These are phyloP conservation scores for Cucumis hystrix DNA, from an alignment of 306 rosid genomes.

Conservation along the genomic window DNA sequence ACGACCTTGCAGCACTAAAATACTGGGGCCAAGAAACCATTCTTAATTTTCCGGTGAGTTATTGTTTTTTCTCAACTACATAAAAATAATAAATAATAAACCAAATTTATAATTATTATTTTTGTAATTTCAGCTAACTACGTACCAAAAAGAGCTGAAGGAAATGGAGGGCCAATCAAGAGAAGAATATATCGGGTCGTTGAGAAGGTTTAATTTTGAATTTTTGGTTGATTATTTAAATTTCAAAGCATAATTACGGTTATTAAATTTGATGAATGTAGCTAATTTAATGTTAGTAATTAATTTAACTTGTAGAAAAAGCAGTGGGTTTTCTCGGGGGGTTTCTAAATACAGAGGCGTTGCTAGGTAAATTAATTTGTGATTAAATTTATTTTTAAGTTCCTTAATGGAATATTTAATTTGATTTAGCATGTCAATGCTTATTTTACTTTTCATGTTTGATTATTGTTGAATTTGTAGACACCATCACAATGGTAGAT, in stretches of 20 bases:
- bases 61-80: not conserved
- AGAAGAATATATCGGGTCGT: slow-evolving; percentile 33
- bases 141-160: slow-evolving; percentile 23
- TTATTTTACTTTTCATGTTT: not conserved
- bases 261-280: not conserved
- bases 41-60: slow-evolving; percentile 27
- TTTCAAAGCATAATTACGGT: not conserved
- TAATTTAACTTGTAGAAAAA: slow-evolving; percentile 36
- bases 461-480: slow-evolving; percentile 13
- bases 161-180: slow-evolving; percentile 34
- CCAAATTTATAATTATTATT: not conserved
- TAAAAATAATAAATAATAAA: not conserved
- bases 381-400: not conserved
- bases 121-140: slow-evolving; percentile 7
- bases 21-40: slow-evolving; percentile 29
- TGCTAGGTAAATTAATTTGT: slow-evolving; percentile 39
- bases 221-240: too few species aligned
- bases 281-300: not conserved
- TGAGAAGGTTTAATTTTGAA: slow-evolving; percentile 16
- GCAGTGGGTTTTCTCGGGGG: slow-evolving; percentile 90
- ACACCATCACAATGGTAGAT: slow-evolving; percentile 88
- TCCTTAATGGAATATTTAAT: not conserved
- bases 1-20: slow-evolving; percentile 27
- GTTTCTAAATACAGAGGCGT: slow-evolving; percentile 88
- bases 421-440: not conserved